Percentiles rank a stretch among this genome's conserved stretches.
Conservation (phyloP, 768 basidiomycete species). For the Boletus insuetus region DNA sequence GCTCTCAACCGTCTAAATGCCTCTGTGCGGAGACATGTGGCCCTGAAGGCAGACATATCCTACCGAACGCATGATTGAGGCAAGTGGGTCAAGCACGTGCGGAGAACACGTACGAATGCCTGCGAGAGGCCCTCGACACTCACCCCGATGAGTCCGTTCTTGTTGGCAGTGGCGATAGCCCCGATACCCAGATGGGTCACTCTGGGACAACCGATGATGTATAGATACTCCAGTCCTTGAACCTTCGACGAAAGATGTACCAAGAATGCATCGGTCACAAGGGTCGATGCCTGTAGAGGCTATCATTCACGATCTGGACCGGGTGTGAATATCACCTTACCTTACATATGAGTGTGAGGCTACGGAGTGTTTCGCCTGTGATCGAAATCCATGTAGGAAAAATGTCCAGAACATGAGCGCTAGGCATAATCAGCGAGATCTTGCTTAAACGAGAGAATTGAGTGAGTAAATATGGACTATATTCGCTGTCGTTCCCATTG, state of each 20-base stretch:
- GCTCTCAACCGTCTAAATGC: conserved; percentile 47
- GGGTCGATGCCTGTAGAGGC: conserved; percentile 46
- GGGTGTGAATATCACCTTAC: conserved; percentile 32
- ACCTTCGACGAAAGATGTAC: conserved; percentile 49
- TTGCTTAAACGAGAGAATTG: conserved; percentile 51
- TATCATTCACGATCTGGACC: background rate
- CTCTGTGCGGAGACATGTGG: conserved; percentile 32
- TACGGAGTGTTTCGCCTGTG: conserved; percentile 47
- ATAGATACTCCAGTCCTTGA: conserved; percentile 50
- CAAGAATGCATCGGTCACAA: conserved; percentile 58
- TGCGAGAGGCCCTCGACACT: conserved; percentile 62
- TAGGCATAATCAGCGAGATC: conserved; percentile 77
- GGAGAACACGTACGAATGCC: conserved; percentile 47
- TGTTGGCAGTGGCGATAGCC: conserved; percentile 45
- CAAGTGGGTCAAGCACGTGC: background rate
- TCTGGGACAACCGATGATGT: conserved; percentile 65
- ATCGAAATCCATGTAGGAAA: conserved; percentile 50
- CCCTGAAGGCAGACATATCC: conserved; percentile 52
- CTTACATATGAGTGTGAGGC: conserved; percentile 69
- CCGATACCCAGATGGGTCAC: conserved; percentile 62
- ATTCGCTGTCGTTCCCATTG: conserved; percentile 57
- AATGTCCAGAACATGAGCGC: conserved; percentile 45
- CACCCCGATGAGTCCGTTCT: conserved; percentile 48
- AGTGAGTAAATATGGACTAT: conserved; percentile 48
- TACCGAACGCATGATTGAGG: conserved; percentile 25